Evolutionary conservation across 305 asterid genomes (phyloP), one percentile per base, ranked within the genome.

Genomic region (Plantago rigida): DNA sequence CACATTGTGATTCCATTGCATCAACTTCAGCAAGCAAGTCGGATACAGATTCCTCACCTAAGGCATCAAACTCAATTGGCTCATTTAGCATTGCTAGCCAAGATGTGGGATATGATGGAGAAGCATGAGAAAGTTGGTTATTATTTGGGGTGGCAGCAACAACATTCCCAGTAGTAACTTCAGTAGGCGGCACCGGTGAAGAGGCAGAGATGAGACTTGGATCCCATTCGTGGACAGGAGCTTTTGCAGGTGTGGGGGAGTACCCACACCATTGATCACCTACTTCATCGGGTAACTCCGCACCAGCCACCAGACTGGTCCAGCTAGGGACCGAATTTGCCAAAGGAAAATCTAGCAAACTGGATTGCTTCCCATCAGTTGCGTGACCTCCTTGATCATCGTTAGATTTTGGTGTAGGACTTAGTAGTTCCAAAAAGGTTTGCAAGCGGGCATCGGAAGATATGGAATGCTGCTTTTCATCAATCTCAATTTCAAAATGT

Each of bases 21-120:
- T 82, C 99, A 9, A 83, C 95, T 78, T 87, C 95, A 13, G 90
- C 95, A 49, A 87, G 50, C 59, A 87, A 77, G 71, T 84, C 95
- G 0, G 95, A 87, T 12, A 87, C 85, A 0, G 88, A 82, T 46
- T 87, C 94, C 78, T 87, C 95, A 24, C 84, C 95, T 65, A 87
- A 63, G 56, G 87, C 82, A 42, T 74, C 83, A 28, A 87, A 79
- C 70, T 82, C 95, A 45, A 87, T 84, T 5, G 85, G 83, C 73
- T 77, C 95, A 13, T 72, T 66, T 62, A 83, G 62, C 46, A 69
- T 68, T 13, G 76, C 56, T 56, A 78, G 84, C 94, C 95, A 84
- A 47, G 78, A 46, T 44, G 68, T 53, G 26, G 74, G 79, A 36
- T 69, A 81, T 51, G 79, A 63, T 28, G 80, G 68, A 39, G 85